A percentile compares a stretch with the other conserved stretches of the same genome.
These are phyloP conservation scores for Corylus avellana DNA, from an alignment of 306 rosid genomes.

Conservation along the genomic window DNA sequence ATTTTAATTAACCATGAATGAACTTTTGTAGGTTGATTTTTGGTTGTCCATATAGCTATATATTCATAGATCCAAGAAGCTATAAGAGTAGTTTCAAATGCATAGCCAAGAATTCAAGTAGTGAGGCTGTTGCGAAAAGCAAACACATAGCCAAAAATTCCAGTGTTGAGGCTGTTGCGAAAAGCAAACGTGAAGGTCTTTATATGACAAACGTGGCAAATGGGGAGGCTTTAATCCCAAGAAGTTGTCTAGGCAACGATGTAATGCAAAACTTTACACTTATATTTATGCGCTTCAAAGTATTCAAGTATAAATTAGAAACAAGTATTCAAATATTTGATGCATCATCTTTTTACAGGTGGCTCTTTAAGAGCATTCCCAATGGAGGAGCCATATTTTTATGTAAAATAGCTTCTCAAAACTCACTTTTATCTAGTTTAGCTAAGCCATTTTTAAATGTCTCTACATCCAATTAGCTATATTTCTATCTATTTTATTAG, in stretches of 20 bases:
- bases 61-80: slow-evolving; percentile 28
- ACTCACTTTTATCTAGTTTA: too few species aligned
- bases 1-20: neutral
- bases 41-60: slow-evolving; percentile 22
- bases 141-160: slow-evolving; percentile 44
- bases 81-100: slow-evolving; percentile 31
- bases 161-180: slow-evolving; percentile 32
- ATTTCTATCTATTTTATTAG: too few species aligned
- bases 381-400: too few species aligned
- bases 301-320: neutral
- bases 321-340: slow-evolving; percentile 7
- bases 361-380: slow-evolving; percentile 24
- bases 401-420: too few species aligned
- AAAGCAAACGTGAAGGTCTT: slow-evolving; percentile 67
- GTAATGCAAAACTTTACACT: slow-evolving; percentile 38
- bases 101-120: slow-evolving; percentile 48
- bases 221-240: slow-evolving; percentile 77
- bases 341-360: neutral
- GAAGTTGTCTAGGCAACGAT: slow-evolving; percentile 76
- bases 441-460: too few species aligned
- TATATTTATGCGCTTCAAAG: slow-evolving; percentile 1
- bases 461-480: too few species aligned
- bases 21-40: slow-evolving; percentile 36
- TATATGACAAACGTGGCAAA: slow-evolving; percentile 65
- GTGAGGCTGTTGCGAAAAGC: slow-evolving; percentile 38